Base-by-base conservation (phyloP, 2,329 filamentous ascomycete genomes). In the Colletotrichum lindemuthianum region DNA sequence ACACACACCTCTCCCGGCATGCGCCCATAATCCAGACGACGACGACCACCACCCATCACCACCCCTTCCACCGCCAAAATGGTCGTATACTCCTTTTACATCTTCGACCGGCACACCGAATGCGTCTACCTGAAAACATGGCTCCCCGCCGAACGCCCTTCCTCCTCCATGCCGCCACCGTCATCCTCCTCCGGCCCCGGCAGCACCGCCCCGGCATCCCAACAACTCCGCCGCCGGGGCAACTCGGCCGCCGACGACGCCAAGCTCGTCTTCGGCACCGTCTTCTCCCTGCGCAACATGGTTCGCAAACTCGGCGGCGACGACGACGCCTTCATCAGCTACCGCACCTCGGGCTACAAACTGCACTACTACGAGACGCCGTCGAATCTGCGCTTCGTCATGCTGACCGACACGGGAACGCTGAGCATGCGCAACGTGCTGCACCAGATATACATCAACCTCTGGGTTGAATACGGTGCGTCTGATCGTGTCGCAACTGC, bases 281-380 rank as follows among this genome's bases (percentile, higher is more conserved):
- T 99, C 69, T 99, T 97, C 82, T 97, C 93, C 52, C 84, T 99
- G 72, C 90, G 96, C 72, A 97, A 97, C 80, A 97, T 99, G 91
- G 93, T 92, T 67, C 92, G 93, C 77, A 97, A 97, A 83, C 87
- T 99, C 51, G 95, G 95, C 73, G 95, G 95, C 69, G 89, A 92
- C 59, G 93, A 97, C 76, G 95, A 97, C 81, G 93, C 92, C 75
- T 99, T 99, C 78, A 91, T 99, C 71, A 93, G 90, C 70, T 99
- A 92, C 80, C 91, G 93, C 71, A 99, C 96, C 57, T 92, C 86
- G 70, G 91, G 97, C 79, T 99, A 99, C 85, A 97, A 97, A 81
- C 87, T 99, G 72, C 96, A 99, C 81, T 99, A 97, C 83, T 99
- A 97, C 84, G 96, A 99, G 83, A 98, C 96, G 11, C 93, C 94